phyloP scores from a whole-genome alignment of 306 rosid genomes.

The Dryas octopetala region DNA sequence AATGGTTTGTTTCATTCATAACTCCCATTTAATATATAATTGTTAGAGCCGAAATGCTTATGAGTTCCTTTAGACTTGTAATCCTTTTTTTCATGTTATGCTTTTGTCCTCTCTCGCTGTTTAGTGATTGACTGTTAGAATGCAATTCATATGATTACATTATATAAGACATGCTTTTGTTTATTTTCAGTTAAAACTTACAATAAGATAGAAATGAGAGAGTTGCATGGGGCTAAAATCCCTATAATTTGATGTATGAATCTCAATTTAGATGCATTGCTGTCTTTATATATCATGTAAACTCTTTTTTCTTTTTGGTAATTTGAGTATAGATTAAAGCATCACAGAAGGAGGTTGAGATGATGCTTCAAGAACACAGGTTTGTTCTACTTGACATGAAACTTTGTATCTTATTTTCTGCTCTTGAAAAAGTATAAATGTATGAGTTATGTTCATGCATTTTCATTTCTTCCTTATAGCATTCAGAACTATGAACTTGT shows the following conservation, averaged over 20 bases:
- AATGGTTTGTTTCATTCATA: background rate
- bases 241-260: background rate
- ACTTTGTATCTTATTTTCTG: constrained; percentile 17
- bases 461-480: constrained; percentile 1
- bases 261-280: background rate
- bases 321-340: constrained; percentile 65
- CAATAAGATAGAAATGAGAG: background rate
- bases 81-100: background rate
- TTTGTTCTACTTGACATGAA: constrained; percentile 38
- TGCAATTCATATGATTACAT: no score
- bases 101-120: background rate
- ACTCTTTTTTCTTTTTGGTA: constrained; percentile 22
- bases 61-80: background rate
- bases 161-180: background rate
- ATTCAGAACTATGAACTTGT: background rate
- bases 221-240: background rate
- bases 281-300: background rate
- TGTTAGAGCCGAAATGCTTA: background rate
- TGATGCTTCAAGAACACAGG: constrained; percentile 87
- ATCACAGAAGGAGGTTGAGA: constrained; percentile 81
- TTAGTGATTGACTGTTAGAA: no score
- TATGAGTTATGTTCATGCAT: constrained; percentile 2
- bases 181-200: background rate
- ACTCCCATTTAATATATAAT: background rate
- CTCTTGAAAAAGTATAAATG: background rate